Evolutionary conservation across 2,329 filamentous ascomycete genomes (phyloP).

Genomic region (Saccharata proteae): DNA sequence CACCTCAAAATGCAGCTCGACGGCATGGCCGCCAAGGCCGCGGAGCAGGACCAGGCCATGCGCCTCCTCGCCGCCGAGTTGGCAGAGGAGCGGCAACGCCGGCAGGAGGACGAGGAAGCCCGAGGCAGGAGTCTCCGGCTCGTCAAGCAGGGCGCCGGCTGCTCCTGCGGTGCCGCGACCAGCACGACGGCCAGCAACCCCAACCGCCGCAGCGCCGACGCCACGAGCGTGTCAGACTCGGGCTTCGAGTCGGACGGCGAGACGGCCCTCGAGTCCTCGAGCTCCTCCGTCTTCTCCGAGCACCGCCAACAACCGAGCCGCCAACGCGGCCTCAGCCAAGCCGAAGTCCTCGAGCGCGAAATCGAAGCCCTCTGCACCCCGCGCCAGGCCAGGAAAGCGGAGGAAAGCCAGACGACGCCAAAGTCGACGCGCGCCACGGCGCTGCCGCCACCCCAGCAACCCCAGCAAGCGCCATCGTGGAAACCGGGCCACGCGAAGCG

Average conservation of each 20-base stretch:
- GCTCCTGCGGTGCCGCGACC: conserved; percentile 5
- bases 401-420: background rate
- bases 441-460: conserved; percentile 11
- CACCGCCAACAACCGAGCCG: conserved; percentile 24
- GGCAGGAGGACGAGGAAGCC: conserved; percentile 23
- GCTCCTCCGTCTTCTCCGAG: conserved; percentile 24
- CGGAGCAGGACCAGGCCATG: conserved; percentile 46
- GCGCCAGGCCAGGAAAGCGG: conserved; percentile 1
- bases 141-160: conserved; percentile 22
- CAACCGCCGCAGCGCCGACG: conserved; percentile 5
- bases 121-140: conserved; percentile 8
- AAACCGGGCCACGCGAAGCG: conserved; percentile 1
- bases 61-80: conserved; percentile 21
- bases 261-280: conserved; percentile 33
- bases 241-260: conserved; percentile 49
- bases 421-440: conserved; percentile 7
- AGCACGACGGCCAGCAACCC: conserved; percentile 22
- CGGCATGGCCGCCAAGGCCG: conserved; percentile 40
- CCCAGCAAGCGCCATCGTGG: conserved; percentile 16
- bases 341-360: conserved; percentile 20
- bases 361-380: conserved; percentile 19
- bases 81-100: conserved; percentile 19
- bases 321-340: conserved; percentile 21
- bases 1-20: conserved; percentile 50
- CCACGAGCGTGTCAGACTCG: conserved; percentile 31